Conservation (phyloP, 1,284 basidiomycete species). For the Tylopilus orsonianus region DNA sequence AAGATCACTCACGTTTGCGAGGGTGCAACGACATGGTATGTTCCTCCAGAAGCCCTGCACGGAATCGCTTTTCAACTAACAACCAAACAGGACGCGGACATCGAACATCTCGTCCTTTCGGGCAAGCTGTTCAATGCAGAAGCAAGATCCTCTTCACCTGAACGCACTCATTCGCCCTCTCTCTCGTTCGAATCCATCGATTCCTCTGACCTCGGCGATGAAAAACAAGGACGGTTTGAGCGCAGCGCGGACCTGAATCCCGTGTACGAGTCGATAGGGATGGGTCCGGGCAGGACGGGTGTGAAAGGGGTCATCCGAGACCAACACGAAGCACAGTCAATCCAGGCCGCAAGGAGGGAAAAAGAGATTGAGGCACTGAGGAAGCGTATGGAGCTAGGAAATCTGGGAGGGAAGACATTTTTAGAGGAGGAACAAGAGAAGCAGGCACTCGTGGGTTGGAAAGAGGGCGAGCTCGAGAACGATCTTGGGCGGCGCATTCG, state of each 20-base stretch:
- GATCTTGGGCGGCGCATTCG: slow-evolving; percentile 9
- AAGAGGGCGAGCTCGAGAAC: slow-evolving; percentile 19
- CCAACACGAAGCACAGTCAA: slow-evolving; percentile 61
- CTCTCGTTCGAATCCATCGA: slow-evolving; percentile 31
- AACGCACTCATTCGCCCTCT: slow-evolving; percentile 52
- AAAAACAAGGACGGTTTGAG: slow-evolving; percentile 3
- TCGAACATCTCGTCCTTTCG: slow-evolving; percentile 77
- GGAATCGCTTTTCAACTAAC: neutral
- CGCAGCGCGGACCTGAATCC: slow-evolving; percentile 21
- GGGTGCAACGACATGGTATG: slow-evolving; percentile 15
- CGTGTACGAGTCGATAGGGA: slow-evolving; percentile 58
- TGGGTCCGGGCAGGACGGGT: slow-evolving; percentile 80
- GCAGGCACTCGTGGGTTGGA: slow-evolving; percentile 36
- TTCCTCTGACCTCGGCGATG: slow-evolving; percentile 41
- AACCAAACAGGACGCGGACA: slow-evolving; percentile 44
- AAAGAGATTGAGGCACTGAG: slow-evolving; percentile 52
- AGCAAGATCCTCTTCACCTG: slow-evolving; percentile 43
- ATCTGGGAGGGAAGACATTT: slow-evolving; percentile 65
- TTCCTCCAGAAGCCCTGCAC: neutral
- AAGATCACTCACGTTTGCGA: neutral
- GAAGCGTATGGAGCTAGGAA: slow-evolving; percentile 57
- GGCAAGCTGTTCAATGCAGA: slow-evolving; percentile 67
- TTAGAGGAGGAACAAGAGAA: slow-evolving; percentile 69
- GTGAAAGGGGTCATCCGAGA: slow-evolving; percentile 85
- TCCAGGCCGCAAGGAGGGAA: slow-evolving; percentile 48